A percentile compares a stretch with the other conserved stretches of the same genome.
phyloP scores from a whole-genome alignment of 2,329 filamentous ascomycete species.

The Epichloe elymi region DNA sequence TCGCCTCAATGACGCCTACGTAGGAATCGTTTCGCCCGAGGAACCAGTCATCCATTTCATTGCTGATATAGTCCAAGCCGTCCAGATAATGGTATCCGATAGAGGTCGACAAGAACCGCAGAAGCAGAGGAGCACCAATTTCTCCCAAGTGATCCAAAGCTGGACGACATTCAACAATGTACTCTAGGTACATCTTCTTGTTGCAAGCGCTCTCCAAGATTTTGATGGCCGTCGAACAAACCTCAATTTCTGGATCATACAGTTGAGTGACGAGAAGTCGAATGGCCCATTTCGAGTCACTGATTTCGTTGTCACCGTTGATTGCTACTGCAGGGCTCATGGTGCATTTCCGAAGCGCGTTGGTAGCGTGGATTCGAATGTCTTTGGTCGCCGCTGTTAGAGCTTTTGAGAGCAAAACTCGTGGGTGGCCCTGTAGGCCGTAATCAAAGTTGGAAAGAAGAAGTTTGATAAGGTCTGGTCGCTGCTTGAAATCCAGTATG shows the following conservation, averaged over 20 bases:
- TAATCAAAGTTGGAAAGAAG: constrained; percentile 90
- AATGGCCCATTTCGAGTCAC: constrained; percentile 89
- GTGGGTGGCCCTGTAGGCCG: constrained; percentile 71
- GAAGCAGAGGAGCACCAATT: constrained; percentile 81
- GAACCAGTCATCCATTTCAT: constrained; percentile 99
- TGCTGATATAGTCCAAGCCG: constrained; percentile 94
- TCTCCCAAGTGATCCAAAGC: constrained; percentile 91
- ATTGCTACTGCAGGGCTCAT: constrained; percentile 32
- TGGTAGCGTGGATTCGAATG: constrained; percentile 82
- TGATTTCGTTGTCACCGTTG: constrained; percentile 26
- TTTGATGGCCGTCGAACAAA: constrained; percentile 91
- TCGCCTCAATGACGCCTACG: constrained; percentile 89
- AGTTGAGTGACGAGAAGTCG: constrained; percentile 93
- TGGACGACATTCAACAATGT: constrained; percentile 90
- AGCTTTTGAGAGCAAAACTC: constrained; percentile 86
- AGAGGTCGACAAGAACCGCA: constrained; percentile 89
- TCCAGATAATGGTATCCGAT: constrained; percentile 97
- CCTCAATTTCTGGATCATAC: constrained; percentile 93
- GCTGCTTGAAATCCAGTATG: constrained; percentile 81
- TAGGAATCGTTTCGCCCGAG: constrained; percentile 94
- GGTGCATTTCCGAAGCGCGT: constrained; percentile 76
- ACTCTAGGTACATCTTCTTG: constrained; percentile 78
- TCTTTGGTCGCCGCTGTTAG: constrained; percentile 84
- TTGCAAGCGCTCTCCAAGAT: constrained; percentile 97
- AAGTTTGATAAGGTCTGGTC: constrained; percentile 81